Evolutionary conservation across 2,329 filamentous ascomycete genomes (phyloP), one percentile per base, ranked within the genome.

Genomic region (Hypoxylon sp.): DNA sequence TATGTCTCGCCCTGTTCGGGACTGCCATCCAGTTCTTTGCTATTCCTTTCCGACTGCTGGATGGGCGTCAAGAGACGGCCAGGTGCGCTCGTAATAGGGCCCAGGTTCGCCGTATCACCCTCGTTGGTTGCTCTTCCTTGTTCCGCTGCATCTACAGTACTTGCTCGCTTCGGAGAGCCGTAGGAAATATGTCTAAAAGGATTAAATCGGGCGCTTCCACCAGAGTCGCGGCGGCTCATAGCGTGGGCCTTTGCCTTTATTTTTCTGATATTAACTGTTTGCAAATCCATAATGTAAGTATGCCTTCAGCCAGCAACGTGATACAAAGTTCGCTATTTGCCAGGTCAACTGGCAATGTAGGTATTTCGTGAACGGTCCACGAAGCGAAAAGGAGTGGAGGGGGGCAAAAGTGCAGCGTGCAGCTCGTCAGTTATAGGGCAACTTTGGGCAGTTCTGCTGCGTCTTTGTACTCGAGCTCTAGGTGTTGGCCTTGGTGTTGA

Each of bases 201-300:
- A 30, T 70, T 70, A 12, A 68, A 68, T 16, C 62, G 45, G 16
- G 63, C 60, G 48, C 65, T 70, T 19, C 68, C 65, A 43, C 65
- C 65, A n/a, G 68, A 70, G 53, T 68, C 59, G 46, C 68, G 65
- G 8, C 68, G 68, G 21, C 65, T 59, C 62, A 70, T 58, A 12
- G 51, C 47, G 16, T 70, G 68, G 41, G 68, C 68, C 60, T 68
- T 57, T 3, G 62, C 63, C 63, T 61, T 70, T 27, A 68, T 66
- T 25, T 64, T 66, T 46, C 61, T 60, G 11, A 68, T 60, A 27
- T 70, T 70, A 8, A 68, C 68, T 70, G 43, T 52, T 50, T 63
- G 16, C 21, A 39, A 57, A 41, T 64, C 63, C 68, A 70, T 70
- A 1, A 43, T 58, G 61, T 70, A 59, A 70, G 68, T 57, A 68